Conservation (phyloP, 2,329 filamentous ascomycete species). For the Paracorniculantispora psalliotae region DNA sequence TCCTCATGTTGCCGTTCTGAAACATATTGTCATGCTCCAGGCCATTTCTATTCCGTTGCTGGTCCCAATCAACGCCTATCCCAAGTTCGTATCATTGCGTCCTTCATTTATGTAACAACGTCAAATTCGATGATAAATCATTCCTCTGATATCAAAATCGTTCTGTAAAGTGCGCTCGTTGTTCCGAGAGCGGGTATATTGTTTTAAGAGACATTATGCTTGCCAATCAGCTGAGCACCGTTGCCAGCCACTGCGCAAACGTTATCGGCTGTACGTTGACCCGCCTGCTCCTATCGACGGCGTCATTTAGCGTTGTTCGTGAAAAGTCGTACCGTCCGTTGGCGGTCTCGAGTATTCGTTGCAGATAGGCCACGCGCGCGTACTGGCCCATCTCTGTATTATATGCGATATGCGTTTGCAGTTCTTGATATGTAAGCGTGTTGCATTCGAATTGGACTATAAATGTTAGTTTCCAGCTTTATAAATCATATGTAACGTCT, state of each 20-base stretch:
- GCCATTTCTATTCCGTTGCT: too few relatives aligned
- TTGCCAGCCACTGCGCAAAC: slow-evolving; percentile 50
- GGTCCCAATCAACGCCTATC: too few relatives aligned
- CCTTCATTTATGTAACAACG: too few relatives aligned
- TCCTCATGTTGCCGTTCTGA: too few relatives aligned
- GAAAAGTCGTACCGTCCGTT: slow-evolving; percentile 63
- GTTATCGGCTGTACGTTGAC: slow-evolving; percentile 42
- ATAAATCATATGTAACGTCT: too few relatives aligned
- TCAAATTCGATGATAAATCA: too few relatives aligned
- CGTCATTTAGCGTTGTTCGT: slow-evolving; percentile 54
- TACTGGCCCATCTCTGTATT: slow-evolving; percentile 44
- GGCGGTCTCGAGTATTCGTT: slow-evolving; percentile 61
- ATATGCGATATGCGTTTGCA: slow-evolving; percentile 35
- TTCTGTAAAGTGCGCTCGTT: neutral
- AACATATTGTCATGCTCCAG: too few relatives aligned
- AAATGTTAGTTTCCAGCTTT: neutral
- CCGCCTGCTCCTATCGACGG: slow-evolving; percentile 31
- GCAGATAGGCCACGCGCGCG: slow-evolving; percentile 48
- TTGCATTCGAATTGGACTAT: slow-evolving; percentile 37
- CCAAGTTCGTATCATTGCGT: too few relatives aligned
- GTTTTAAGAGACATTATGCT: neutral
- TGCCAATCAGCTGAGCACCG: neutral
- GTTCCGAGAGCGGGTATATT: neutral
- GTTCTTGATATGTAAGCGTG: slow-evolving; percentile 35
- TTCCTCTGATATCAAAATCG: too few relatives aligned